Base-by-base conservation (phyloP, 1,284 basidiomycete species). In the Fomitopsis schrenkii region DNA sequence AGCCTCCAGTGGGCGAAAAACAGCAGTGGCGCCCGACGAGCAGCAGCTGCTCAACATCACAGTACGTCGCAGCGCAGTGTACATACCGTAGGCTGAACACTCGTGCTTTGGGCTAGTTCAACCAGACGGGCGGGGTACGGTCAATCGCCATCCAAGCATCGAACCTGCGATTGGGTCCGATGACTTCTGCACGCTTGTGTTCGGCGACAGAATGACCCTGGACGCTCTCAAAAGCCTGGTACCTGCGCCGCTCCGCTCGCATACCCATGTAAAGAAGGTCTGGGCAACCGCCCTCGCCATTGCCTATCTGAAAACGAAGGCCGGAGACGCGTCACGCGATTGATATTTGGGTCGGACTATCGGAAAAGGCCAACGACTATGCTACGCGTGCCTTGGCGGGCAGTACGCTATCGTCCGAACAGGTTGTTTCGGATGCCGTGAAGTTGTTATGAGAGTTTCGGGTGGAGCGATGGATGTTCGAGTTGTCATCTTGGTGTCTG, bases 91-190 rank as follows among this genome's bases (percentile, higher is more conserved):
- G 17, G 30, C 41, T 22, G 12, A 1, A 55, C 41, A 6, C 50
- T 28, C 12, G 22, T 38, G n/a, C 5, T n/a, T 36, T 3, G n/a
- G 30, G 28, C 14, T 62, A 91, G 90, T 94, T 94, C 80, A 90
- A 90, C 72, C 91, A 93, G 75, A 77, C 84, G 35, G 91, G 94
- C 58, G 86, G 87, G 67, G 76, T 94, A 59, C 87, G 87, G 61
- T 81, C 86, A n/a, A 81, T 94, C 65, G 77, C 84, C 44, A 78
- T 94, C 59, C 83, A 84, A 55, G 79, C 83, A 10, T 76, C 75
- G 4, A 76, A 77, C 2, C 71, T 77, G 5, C 22, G 22, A 22
- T 22, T 22, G 22, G 22, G 22, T 22, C 22, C 22, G 22, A 22
- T 22, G 22, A 22, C 22, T 22, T 22, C 22, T 22, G 22, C 22